Percentiles rank a stretch among this genome's conserved stretches.
phyloP scores from a whole-genome alignment of 306 rosid genomes.

The Mucuna pruriens region DNA sequence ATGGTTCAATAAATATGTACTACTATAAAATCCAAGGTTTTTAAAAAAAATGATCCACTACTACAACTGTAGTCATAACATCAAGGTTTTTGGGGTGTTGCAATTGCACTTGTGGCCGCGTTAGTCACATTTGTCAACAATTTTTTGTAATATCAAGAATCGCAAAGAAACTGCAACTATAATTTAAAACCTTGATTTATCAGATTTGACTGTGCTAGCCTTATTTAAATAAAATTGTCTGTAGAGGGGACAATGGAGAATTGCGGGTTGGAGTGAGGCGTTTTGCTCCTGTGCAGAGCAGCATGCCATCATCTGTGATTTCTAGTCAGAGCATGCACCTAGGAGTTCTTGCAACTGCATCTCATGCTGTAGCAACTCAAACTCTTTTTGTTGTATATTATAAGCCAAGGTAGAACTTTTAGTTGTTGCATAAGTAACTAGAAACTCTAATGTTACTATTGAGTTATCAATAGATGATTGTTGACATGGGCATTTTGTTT shows the following conservation, averaged over 20 bases:
- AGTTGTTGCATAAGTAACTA: neutral
- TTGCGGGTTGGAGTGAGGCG: slow-evolving; percentile 91
- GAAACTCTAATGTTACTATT: neutral
- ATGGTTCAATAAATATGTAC: slow-evolving; percentile 3
- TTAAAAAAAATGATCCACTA: neutral
- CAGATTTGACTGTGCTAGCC: slow-evolving; percentile 2
- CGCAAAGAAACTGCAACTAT: no score
- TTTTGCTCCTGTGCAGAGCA: slow-evolving; percentile 72
- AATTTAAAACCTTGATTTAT: neutral
- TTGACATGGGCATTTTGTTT: slow-evolving; percentile 31
- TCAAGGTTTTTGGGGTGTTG: neutral
- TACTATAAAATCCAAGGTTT: neutral
- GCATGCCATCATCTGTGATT: slow-evolving; percentile 91
- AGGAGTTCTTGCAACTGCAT: slow-evolving; percentile 99
- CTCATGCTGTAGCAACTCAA: slow-evolving; percentile 85
- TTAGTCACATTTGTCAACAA: neutral
- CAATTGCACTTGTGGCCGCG: neutral
- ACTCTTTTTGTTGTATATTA: slow-evolving; percentile 82
- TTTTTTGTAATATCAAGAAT: no score
- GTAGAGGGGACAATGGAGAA: slow-evolving; percentile 79
- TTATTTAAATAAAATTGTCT: slow-evolving; percentile 34
- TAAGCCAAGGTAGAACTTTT: slow-evolving; percentile 73
- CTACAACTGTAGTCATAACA: neutral
- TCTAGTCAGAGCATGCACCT: slow-evolving; percentile 97
- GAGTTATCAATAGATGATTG: slow-evolving; percentile 20